A percentile compares a stretch with the other conserved stretches of the same genome.
These are phyloP conservation scores for Bipolaris bicolor DNA, from an alignment of 2,329 filamentous ascomycete genomes.

Conservation along the genomic window DNA sequence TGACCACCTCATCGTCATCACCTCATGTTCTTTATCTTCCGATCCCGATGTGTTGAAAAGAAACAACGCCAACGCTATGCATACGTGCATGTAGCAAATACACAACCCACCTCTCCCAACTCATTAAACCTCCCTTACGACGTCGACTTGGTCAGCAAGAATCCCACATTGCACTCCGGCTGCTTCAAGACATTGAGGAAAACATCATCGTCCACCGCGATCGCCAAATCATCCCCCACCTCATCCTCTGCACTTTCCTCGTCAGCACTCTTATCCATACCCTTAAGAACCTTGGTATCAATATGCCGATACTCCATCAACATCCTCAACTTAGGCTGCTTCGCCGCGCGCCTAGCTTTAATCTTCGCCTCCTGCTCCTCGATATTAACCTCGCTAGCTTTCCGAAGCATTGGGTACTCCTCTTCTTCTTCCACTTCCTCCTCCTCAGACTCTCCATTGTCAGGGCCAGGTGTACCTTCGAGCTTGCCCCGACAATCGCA, in stretches of 20 bases:
- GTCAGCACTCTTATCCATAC: not conserved
- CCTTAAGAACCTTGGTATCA: conserved; percentile 46
- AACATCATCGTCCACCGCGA: conserved; percentile 58
- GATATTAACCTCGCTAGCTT: conserved; percentile 55
- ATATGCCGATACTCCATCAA: conserved; percentile 63
- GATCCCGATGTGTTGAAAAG: not conserved
- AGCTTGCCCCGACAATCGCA: conserved; percentile 63
- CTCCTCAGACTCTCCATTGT: conserved; percentile 24
- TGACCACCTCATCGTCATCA: not conserved
- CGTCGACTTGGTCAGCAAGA: conserved; percentile 57
- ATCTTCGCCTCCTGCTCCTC: conserved; percentile 54
- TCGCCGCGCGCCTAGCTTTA: conserved; percentile 42
- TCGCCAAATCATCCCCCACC: conserved; percentile 35
- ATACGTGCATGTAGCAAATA: not conserved
- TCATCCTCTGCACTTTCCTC: conserved; percentile 10
- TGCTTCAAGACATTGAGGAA: conserved; percentile 58
- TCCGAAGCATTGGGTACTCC: conserved; percentile 37
- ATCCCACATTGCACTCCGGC: conserved; percentile 53
- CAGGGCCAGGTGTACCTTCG: conserved; percentile 17
- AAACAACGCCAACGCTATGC: conserved; percentile 10
- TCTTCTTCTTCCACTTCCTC: conserved; percentile 37
- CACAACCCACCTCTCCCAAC: not conserved
- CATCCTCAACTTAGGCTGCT: conserved; percentile 55
- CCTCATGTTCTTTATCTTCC: not conserved
- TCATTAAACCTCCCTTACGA: conserved; percentile 3